Base-by-base conservation (phyloP, 1,284 basidiomycete species). In the Austroboletus niveus region DNA sequence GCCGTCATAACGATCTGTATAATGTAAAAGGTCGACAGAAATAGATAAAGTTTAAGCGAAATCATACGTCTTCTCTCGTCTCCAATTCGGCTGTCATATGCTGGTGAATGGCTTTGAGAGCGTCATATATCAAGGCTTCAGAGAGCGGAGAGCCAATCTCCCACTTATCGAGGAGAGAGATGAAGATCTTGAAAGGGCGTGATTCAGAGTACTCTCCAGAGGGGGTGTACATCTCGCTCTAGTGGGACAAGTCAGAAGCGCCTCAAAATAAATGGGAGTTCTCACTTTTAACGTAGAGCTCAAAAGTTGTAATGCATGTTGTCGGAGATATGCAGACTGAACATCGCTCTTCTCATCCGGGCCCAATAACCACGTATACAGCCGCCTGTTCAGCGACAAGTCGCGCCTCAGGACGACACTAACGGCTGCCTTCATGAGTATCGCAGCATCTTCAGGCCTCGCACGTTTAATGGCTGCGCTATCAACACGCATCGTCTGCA, bases 151-250 rank as follows among this genome's bases (percentile, higher is more conserved):
- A 82, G 0, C 96, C 96, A 47, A 99, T 87, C 69, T 98, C 94
- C 90, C 93, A 98, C 69, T 97, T 97, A 71, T 99, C 97, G 56
- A 98, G 75, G 15, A 99, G 70, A 1, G 94, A 95, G 29, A 98
- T 85, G 68, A 98, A 96, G 43, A 98, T 90, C 69, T 95, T 95
- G 79, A 94, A 98, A 0, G 97, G 93, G 15, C 89, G 82, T 1
- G 88, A 84, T 55, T 89, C 87, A 0, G 85, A 76, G 54, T 87
- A 84, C 53, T 93, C 87, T 43, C 78, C 74, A 1, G 82, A 83
- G 0, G 83, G 82, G 27, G 78, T 71, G 56, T 81, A 75, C 89
- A 93, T 92, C 56, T 93, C 89, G 34, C 78, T 76, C 84, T 89
- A 57, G 30, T 40, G 35, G 46, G 32, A 38, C 40, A 35, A 52